phyloP scores from a whole-genome alignment of 2,329 filamentous ascomycete species.

The Madurella fahalii region DNA sequence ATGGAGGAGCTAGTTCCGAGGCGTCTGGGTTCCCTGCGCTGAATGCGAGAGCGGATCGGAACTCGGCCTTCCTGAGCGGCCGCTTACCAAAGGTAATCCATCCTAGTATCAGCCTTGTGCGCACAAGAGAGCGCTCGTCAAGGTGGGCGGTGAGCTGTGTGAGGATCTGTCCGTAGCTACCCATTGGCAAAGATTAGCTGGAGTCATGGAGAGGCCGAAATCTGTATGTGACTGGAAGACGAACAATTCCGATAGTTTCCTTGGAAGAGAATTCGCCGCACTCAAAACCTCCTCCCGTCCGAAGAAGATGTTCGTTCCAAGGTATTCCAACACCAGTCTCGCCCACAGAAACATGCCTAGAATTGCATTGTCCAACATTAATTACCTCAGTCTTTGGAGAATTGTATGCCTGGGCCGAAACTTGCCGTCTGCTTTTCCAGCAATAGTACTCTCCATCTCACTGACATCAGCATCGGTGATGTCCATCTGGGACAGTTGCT shows the following conservation, averaged over 20 bases:
- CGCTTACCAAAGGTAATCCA: slow-evolving; percentile 37
- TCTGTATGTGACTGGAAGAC: background rate
- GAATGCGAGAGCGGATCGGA: slow-evolving; percentile 34
- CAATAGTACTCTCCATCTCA: background rate
- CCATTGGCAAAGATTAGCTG: background rate
- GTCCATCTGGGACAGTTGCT: slow-evolving; percentile 19
- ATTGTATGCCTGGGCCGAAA: background rate
- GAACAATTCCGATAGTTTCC: slow-evolving; percentile 27
- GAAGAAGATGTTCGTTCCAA: slow-evolving; percentile 31
- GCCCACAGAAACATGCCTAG: slow-evolving; percentile 38
- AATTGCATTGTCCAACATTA: no score
- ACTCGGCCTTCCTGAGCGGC: slow-evolving; percentile 32
- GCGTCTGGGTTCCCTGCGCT: background rate
- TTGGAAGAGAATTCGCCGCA: slow-evolving; percentile 25
- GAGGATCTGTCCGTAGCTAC: slow-evolving; percentile 32
- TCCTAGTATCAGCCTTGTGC: slow-evolving; percentile 30
- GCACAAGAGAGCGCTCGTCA: slow-evolving; percentile 27
- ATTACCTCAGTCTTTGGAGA: background rate
- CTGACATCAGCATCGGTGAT: slow-evolving; percentile 13
- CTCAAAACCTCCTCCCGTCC: slow-evolving; percentile 24
- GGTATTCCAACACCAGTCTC: slow-evolving; percentile 33
- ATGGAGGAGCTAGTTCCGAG: slow-evolving; percentile 3
- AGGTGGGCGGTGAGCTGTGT: slow-evolving; percentile 25
- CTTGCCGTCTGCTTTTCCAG: slow-evolving; percentile 3
- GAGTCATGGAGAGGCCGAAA: background rate